phyloP scores from a whole-genome alignment of 108 stramenopile genomes.

The Cyclotella sp. region DNA sequence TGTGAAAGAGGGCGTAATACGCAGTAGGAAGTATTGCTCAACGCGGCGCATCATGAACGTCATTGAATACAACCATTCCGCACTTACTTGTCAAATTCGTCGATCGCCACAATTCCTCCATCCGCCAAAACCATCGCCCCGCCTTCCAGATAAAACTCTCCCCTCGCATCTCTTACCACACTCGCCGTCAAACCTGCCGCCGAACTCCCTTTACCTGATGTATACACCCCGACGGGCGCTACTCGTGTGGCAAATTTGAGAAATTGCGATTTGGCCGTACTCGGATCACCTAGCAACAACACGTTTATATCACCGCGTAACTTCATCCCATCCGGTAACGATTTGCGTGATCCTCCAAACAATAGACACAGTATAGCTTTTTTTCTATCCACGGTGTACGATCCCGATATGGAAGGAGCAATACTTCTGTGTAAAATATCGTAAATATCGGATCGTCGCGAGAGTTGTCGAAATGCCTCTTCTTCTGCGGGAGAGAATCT shows the following conservation, averaged over 20 bases:
- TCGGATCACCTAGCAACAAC: constrained; percentile 97
- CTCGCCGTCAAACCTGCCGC: constrained; percentile 98
- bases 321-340: constrained; percentile 95
- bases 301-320: constrained; percentile 99
- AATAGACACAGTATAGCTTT: constrained; percentile 94
- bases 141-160: constrained; percentile 99
- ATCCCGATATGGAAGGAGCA: constrained; percentile 95
- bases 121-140: constrained; percentile 99
- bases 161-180: constrained; percentile 88
- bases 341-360: constrained; percentile 88
- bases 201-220: constrained; percentile 96
- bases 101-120: constrained; percentile 99
- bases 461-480: constrained; percentile 88
- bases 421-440: constrained; percentile 84
- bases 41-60: neutral
- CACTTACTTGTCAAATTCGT: constrained; percentile 93
- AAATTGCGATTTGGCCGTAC: constrained; percentile 97
- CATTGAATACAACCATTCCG: neutral
- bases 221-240: constrained; percentile 99
- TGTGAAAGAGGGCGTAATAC: constrained; percentile 18
- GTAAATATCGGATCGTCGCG: constrained; percentile 89
- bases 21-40: neutral
- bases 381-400: constrained; percentile 98
- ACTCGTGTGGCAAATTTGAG: constrained; percentile 92
- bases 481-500: constrained; percentile 95